Conservation (phyloP, 306 rosid species). For the Vicia villosa region DNA sequence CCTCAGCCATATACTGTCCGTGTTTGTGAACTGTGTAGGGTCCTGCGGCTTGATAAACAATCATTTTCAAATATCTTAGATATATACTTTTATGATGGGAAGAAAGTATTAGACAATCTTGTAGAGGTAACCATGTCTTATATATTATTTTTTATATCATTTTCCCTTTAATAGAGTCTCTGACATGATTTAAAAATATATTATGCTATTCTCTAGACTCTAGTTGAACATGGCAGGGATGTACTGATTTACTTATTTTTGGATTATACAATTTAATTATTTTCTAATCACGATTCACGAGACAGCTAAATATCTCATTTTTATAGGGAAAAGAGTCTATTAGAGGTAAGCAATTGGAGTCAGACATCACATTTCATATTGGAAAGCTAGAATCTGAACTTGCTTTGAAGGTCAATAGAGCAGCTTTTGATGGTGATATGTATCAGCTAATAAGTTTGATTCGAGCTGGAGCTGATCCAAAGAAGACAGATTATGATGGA, state of each 20-base stretch:
- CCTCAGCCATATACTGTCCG: conserved; percentile 93
- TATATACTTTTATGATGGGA: conserved; percentile 83
- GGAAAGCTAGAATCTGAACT: conserved; percentile 96
- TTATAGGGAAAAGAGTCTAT: conserved; percentile 66
- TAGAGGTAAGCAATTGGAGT: conserved; percentile 77
- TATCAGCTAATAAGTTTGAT: conserved; percentile 73
- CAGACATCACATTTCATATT: conserved; percentile 89
- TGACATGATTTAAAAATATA: conserved; percentile 3
- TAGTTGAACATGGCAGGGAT: conserved; percentile 29
- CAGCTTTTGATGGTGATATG: conserved; percentile 80
- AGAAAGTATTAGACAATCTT: conserved; percentile 89
- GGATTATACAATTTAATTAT: conserved; percentile 7
- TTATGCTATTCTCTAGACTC: background rate
- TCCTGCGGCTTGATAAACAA: conserved; percentile 89
- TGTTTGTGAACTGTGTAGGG: conserved; percentile 82
- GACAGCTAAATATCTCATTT: conserved; percentile 20
- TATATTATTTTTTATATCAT: background rate
- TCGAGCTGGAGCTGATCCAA: conserved; percentile 94
- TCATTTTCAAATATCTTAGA: conserved; percentile 86
- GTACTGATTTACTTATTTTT: conserved; percentile 10
- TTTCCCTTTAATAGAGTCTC: conserved; percentile 7
- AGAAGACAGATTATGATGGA: conserved; percentile 94
- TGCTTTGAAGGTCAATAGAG: conserved; percentile 85
- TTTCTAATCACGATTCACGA: background rate
- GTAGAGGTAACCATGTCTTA: conserved; percentile 62